Base-by-base conservation (phyloP, 2,329 filamentous ascomycete genomes). In the Beauveria caledonica region DNA sequence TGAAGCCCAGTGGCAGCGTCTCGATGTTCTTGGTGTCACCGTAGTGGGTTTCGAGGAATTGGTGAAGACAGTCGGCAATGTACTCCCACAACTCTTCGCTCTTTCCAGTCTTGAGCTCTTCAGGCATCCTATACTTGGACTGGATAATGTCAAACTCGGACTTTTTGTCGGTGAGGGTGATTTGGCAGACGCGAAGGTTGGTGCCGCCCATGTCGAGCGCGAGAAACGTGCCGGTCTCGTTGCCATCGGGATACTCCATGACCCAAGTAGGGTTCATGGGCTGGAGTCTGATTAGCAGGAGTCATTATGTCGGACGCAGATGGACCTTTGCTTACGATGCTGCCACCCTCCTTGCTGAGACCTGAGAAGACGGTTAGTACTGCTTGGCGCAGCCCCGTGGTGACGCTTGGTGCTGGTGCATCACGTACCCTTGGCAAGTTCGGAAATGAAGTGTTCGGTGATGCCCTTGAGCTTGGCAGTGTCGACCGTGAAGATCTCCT, bases 181-280 rank as follows among this genome's bases (percentile, higher is more conserved):
- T 93, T 75, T 96, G 89, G 75, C 93, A 97, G 65, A 97, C 92
- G 72, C 93, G 89, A 64, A 97, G 78, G 74, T 97, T 97, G 69
- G 93, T 97, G 68, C 93, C 93, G 61, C 93, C 93, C 89, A 97
- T 95, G 71, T 97, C 93, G 46, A 97, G 81, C 60, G 93, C 92
- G 44, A 97, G 80, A 73, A 86, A 96, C 15, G 88, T 94, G 63
- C 93, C 93, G 9, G 86, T 89, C 75, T 97, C 93, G 66, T 92
- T 75, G 65, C 93, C 93, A 71, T 88, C 88, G 23, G 93, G 93
- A 73, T 91, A 91, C 51, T 84, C 84, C 86, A 96, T 92, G 64
- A 95, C 92, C 93, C 93, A 97, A 60, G 92, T 96, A 62, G 93
- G 89, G 77, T 97, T 97, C 93, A 97, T 97, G 62, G 93, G 92